Evolutionary conservation across 2,329 filamentous ascomycete species (phyloP).

Genomic region (Penicillium concentricum): DNA sequence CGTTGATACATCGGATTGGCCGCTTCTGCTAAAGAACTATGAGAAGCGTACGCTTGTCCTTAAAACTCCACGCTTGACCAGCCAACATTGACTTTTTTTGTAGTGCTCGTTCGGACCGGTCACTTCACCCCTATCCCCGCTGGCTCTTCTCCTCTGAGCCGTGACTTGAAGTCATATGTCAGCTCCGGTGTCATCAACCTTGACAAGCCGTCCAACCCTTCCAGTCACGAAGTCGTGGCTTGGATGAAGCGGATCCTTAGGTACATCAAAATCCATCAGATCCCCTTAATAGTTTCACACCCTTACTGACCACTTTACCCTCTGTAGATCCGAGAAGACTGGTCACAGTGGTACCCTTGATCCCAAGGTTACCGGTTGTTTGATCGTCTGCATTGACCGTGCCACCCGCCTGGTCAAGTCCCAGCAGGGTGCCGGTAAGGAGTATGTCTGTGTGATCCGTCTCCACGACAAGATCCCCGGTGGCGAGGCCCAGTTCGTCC

Average conservation of each 20-base stretch:
- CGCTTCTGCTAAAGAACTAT: constrained; percentile 93
- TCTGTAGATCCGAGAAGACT: constrained; percentile 79
- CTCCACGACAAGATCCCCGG: constrained; percentile 94
- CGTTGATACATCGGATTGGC: constrained; percentile 86
- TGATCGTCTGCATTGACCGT: constrained; percentile 94
- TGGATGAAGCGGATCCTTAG: constrained; percentile 98
- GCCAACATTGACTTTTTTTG: constrained; percentile 12
- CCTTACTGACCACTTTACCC: constrained; percentile 18
- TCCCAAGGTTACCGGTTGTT: constrained; percentile 93
- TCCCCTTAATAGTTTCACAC: background rate
- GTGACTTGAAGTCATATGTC: constrained; percentile 95
- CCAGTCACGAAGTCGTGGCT: constrained; percentile 96
- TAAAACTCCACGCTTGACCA: constrained; percentile 9
- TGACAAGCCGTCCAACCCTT: constrained; percentile 95
- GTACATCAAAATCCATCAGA: constrained; percentile 47
- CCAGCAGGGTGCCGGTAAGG: constrained; percentile 97
- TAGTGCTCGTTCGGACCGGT: constrained; percentile 82
- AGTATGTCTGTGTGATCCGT: constrained; percentile 94
- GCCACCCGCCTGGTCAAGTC: constrained; percentile 98
- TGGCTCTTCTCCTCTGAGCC: constrained; percentile 85
- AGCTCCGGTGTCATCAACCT: constrained; percentile 98
- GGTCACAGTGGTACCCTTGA: constrained; percentile 98
- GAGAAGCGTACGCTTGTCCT: constrained; percentile 69
- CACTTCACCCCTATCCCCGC: constrained; percentile 97
- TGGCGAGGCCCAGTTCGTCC: constrained; percentile 86